phyloP scores from a whole-genome alignment of 2,329 filamentous ascomycete genomes.

The Botrytis hyacinthi region DNA sequence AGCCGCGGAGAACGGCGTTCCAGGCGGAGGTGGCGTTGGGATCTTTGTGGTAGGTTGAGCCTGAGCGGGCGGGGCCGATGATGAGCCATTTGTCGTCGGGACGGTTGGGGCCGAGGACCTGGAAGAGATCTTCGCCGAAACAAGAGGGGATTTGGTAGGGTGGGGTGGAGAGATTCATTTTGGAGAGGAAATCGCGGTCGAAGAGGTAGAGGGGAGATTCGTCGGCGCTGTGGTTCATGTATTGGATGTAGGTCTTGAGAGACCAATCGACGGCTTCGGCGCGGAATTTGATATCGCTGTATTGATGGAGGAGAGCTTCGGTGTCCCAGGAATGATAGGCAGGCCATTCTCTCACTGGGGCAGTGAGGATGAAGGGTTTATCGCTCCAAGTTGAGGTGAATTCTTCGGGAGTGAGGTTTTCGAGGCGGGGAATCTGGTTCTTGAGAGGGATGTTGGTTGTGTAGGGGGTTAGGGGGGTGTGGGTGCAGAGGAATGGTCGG shows the following conservation, averaged over 20 bases:
- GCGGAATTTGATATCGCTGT: conserved; percentile 69
- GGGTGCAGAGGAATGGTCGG: conserved; percentile 84
- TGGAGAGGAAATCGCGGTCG: conserved; percentile 80
- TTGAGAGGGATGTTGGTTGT: conserved; percentile 65
- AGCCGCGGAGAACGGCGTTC: conserved; percentile 88
- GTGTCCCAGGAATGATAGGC: conserved; percentile 72
- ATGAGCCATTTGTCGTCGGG: conserved; percentile 93
- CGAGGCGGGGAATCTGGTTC: conserved; percentile 71
- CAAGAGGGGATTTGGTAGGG: conserved; percentile 77
- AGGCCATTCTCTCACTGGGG: conserved; percentile 79
- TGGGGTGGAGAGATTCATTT: conserved; percentile 65
- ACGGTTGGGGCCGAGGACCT: conserved; percentile 70
- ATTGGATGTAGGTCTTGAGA: conserved; percentile 74
- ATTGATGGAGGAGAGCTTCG: conserved; percentile 61
- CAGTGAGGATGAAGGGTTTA: conserved; percentile 81
- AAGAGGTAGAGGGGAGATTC: conserved; percentile 94
- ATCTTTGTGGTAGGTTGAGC: conserved; percentile 92
- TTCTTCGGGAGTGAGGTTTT: conserved; percentile 66
- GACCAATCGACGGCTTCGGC: conserved; percentile 95
- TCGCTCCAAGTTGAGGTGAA: conserved; percentile 76
- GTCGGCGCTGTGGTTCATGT: conserved; percentile 76
- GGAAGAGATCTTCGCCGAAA: conserved; percentile 85
- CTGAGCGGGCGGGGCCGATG: conserved; percentile 80
- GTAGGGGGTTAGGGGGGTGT: conserved; percentile 67
- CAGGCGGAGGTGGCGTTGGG: conserved; percentile 75